Conservation (phyloP, 2,329 filamentous ascomycete genomes). For the Pseudogymnoascus sp. region DNA sequence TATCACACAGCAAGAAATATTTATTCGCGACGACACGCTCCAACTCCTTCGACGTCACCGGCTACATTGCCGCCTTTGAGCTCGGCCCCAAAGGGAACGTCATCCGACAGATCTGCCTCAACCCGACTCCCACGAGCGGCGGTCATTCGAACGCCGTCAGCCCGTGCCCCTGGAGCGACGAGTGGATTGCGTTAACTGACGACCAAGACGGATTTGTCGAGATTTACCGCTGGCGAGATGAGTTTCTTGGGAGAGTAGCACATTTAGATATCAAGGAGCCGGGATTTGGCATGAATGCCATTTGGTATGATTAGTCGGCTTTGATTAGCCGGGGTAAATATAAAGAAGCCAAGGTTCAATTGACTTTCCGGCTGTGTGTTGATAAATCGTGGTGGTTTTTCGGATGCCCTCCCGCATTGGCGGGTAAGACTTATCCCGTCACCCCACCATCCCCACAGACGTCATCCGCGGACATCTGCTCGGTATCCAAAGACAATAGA, state of each 20-base stretch:
- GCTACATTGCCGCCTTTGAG: constrained; percentile 76
- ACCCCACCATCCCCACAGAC: background rate
- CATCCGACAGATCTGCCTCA: constrained; percentile 70
- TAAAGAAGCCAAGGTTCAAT: background rate
- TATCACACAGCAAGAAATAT: constrained; percentile 62
- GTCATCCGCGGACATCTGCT: background rate
- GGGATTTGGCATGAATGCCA: constrained; percentile 95
- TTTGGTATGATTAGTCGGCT: constrained; percentile 70
- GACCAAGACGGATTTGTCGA: constrained; percentile 83
- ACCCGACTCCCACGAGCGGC: constrained; percentile 78
- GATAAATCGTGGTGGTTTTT: no score
- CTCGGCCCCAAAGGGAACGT: constrained; percentile 63
- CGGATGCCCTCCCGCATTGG: background rate
- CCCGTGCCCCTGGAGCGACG: constrained; percentile 75
- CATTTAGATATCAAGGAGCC: constrained; percentile 71
- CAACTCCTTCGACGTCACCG: constrained; percentile 67
- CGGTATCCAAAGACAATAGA: background rate
- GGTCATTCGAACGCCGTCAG: constrained; percentile 85
- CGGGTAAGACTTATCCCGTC: background rate
- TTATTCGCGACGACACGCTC: constrained; percentile 80
- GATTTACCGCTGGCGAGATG: constrained; percentile 76
- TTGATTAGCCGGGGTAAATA: background rate
- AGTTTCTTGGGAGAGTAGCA: constrained; percentile 71
- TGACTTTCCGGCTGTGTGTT: background rate
- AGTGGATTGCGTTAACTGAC: constrained; percentile 85